Percentiles rank a stretch among this genome's conserved stretches.
Evolutionary conservation across 2,329 filamentous ascomycete genomes (phyloP).

Genomic region (Sclerotinia spermophila): DNA sequence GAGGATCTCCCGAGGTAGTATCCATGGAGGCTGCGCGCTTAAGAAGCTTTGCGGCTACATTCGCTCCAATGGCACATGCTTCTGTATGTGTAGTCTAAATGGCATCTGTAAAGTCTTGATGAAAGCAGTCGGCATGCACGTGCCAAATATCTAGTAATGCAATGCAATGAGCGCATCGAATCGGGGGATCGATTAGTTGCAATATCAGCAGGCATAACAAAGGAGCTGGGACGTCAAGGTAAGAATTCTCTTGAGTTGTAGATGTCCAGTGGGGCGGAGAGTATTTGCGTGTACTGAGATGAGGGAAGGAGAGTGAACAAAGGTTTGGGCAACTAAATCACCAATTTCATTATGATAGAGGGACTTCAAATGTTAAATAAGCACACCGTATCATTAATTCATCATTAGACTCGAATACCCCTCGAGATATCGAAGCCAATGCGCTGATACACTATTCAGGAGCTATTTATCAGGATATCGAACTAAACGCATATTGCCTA

Average conservation of each 20-base stretch:
- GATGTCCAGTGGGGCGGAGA: not conserved
- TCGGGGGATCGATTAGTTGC: not conserved
- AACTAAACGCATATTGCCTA: not conserved
- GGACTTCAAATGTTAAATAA: not conserved
- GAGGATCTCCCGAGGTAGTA: not conserved
- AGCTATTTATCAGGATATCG: not conserved
- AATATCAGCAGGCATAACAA: fast-evolving
- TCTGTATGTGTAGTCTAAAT: not conserved
- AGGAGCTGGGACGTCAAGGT: not conserved
- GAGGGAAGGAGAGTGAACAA: not conserved
- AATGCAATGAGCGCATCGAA: not conserved
- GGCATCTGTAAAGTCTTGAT: not conserved
- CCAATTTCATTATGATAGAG: not conserved
- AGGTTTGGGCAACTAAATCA: not conserved
- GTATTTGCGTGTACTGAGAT: not conserved
- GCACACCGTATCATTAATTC: not conserved
- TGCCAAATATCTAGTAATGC: not conserved
- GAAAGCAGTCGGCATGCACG: not conserved
- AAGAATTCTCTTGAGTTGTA: not conserved
- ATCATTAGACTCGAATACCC: not conserved
- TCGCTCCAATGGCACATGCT: too few relatives aligned
- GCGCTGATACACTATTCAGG: not conserved
- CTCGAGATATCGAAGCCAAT: not conserved
- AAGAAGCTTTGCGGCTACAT: not conserved
- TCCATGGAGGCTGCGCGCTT: not conserved